Conservation (phyloP, 2,329 filamentous ascomycete genomes). For the Helicocarpus griseus region DNA sequence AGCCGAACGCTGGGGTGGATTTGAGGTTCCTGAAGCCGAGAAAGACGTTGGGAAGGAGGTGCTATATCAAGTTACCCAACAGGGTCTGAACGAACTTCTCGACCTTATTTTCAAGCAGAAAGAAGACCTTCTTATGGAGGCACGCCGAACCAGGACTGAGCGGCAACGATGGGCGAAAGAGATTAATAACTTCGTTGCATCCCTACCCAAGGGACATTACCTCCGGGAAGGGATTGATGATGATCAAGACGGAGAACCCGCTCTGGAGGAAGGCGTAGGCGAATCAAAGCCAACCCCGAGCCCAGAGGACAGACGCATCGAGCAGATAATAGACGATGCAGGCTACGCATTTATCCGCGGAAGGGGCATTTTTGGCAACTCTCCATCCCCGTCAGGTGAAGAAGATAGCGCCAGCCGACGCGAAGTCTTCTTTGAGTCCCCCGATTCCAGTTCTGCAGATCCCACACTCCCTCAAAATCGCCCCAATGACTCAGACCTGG, state of each 20-base stretch:
- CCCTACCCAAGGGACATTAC: conserved; percentile 5
- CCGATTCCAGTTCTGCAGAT: conserved; percentile 1
- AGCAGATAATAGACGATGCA: conserved; percentile 33
- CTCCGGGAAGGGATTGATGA: conserved; percentile 1
- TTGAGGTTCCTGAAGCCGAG: conserved; percentile 71
- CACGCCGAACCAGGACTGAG: conserved; percentile 51
- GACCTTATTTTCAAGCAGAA: conserved; percentile 74
- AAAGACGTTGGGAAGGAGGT: conserved; percentile 78
- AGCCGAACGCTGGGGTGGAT: conserved; percentile 63
- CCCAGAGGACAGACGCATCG: conserved; percentile 30
- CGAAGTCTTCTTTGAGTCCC: background rate
- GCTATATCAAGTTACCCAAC: conserved; percentile 81
- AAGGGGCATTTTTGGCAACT: background rate
- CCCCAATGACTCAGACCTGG: conserved; percentile 8
- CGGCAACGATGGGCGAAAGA: conserved; percentile 46
- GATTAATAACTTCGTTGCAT: conserved; percentile 25
- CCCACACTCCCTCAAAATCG: conserved; percentile 14
- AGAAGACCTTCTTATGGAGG: conserved; percentile 65
- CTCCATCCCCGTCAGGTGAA: conserved; percentile 9
- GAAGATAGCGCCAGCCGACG: conserved; percentile 8
- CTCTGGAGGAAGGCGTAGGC: background rate
- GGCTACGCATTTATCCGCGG: conserved; percentile 28
- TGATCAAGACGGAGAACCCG: background rate
- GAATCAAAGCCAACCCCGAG: conserved; percentile 16
- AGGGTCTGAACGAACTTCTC: conserved; percentile 86